Evolutionary conservation across 2,329 filamentous ascomycete species (phyloP), one percentile per base, ranked within the genome.

Genomic region (Paraphoma sp.): DNA sequence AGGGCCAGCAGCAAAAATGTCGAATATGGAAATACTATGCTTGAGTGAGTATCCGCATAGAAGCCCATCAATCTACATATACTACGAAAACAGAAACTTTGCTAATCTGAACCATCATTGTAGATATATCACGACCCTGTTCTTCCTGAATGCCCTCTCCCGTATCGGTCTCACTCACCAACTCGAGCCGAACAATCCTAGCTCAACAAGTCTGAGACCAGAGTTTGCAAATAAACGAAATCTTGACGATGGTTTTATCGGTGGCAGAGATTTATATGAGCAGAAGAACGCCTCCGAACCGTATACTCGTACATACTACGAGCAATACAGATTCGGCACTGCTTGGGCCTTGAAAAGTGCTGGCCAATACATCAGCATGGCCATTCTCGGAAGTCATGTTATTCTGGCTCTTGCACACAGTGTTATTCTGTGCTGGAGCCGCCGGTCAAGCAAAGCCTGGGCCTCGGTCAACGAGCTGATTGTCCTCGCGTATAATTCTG

Each of bases 401-500:
- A 2, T 48, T n/a, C 7, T 51, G 9, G 53, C 53, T 7, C 7
- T 51, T 6, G 16, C 40, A 11, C 53, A 55, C 30, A 40, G 16
- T 16, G 18, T 55, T 6, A 12, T 41, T 4, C n/a, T 54, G 14
- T 31, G 48, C 23, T 31, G 23, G 10, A 9, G 4, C 16, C 11
- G 11, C 12, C 23, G 30, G 16, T 42, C 43, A 14, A 49, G 46
- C 30, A 36, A 44, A 17, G 52, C 52, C 4, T 54, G 52, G 45
- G 46, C 49, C 12, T 36, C 40, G 12, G 33, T 46, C 9, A 49
- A 49, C 17, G 52, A 54, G 40, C 46, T 49, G 17, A 23, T 49
- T 6, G 41, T 42, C 8, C 41, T 54, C 45, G 52, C 52, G 14
- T 54, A 54, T 18, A 54, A 54, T n/a, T 43, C 38, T 45, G 29